A percentile compares a stretch with the other conserved stretches of the same genome.
Evolutionary conservation across 1,284 basidiomycete species (phyloP).

Genomic region (Ganoderma sinense): DNA sequence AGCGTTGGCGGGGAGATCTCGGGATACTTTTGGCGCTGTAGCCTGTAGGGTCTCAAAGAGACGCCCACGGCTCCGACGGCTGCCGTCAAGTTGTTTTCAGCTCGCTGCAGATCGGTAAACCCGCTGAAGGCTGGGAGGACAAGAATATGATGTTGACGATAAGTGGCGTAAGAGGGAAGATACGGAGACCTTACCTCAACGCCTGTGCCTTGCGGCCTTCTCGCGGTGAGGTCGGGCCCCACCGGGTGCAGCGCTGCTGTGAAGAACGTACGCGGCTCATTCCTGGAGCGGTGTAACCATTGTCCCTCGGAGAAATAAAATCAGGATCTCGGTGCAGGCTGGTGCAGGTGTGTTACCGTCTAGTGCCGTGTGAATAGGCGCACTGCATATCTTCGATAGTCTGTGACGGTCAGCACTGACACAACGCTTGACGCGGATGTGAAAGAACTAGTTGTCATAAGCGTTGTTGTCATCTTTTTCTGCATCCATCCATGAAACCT

Average conservation of each 20-base stretch:
- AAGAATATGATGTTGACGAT: conserved; percentile 8
- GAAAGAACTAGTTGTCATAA: neutral
- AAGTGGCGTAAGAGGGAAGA: conserved; percentile 12
- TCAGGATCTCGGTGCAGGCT: neutral
- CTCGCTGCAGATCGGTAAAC: neutral
- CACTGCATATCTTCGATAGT: neutral
- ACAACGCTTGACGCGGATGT: neutral
- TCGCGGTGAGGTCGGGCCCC: neutral
- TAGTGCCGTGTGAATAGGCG: no score
- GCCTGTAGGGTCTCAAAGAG: neutral
- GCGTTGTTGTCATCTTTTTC: neutral
- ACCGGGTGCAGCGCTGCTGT: neutral
- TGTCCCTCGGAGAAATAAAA: neutral
- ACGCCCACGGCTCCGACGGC: neutral
- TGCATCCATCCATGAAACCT: neutral
- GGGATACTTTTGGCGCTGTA: conserved; percentile 10
- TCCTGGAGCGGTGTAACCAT: neutral
- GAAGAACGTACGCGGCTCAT: neutral
- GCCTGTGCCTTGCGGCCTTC: neutral
- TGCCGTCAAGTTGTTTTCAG: neutral
- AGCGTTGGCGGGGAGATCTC: conserved; percentile 22
- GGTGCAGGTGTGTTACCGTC: neutral
- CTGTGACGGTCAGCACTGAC: neutral
- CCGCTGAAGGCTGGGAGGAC: neutral
- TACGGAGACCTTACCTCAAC: conserved; percentile 6